Base-by-base conservation (phyloP, 2,329 filamentous ascomycete species). In the Trichoderma koningiopsis region DNA sequence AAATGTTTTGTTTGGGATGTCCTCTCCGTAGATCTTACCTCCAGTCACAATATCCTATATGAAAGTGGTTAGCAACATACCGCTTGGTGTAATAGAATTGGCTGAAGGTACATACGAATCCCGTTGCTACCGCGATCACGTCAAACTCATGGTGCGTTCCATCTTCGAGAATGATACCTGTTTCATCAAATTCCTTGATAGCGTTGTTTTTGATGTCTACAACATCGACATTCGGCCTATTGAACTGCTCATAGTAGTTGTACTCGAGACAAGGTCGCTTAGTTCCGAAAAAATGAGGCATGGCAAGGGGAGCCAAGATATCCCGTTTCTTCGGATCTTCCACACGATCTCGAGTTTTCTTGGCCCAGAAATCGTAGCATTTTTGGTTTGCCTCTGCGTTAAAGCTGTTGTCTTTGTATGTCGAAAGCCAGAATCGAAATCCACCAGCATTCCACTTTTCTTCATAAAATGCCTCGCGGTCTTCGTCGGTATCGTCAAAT, bases 291-390 rank as follows among this genome's bases (percentile, higher is more conserved):
- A 79, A 83, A 68, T 88, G 84, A 0, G 83, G 86, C 76, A 82
- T 83, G 57, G 84, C 75, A 10, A 80, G 72, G 0, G 87, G 88
- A 0, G 86, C 86, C 7, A 89, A 78, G 2, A 88, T 70, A 16
- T 87, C 83, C 31, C 81, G 77, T 71, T 83, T 81, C 31, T 76
- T 76, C 0, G 85, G 81, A 68, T 89, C 84, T 0, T 79, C 77
- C 55, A 89, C 81, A 2, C 87, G 81, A 14, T 77, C 79, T 0
- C 85, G 80, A 0, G 83, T 83, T 75, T 87, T 87, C 70, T 81
- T 80, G 2, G 79, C 79, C 84, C 87, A 89, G 75, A 88, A 88
- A 3, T 83, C 77, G 73, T 88, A 89, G 0, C 81, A 79, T 65
- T 83, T 80, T n/a, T 81, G 75, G 73, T 89, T 89, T 2, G 84